A percentile compares a stretch with the other conserved stretches of the same genome.
Evolutionary conservation across 73 alveolate genomes (phyloP).

Genomic region (Chromera velia): DNA sequence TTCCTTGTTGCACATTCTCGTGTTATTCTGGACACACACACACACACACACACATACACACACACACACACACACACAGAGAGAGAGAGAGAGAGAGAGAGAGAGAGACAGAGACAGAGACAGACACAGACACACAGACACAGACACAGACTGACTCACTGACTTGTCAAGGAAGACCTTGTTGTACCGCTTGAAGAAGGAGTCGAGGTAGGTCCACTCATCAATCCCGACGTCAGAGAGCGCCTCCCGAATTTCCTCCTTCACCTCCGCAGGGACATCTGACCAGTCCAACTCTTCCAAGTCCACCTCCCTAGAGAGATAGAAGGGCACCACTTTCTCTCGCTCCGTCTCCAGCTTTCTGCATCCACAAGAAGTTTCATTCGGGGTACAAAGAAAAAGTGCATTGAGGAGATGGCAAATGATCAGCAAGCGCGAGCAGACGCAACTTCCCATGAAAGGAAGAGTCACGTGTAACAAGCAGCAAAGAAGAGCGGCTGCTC

Average conservation of each 20-base stretch:
- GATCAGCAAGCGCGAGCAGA: no score
- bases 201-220: slow-evolving; percentile 73
- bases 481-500: no score
- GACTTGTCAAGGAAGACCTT: slow-evolving; percentile 72
- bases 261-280: slow-evolving; percentile 55
- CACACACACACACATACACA: not conserved
- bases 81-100: not conserved
- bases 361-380: no score
- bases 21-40: no score
- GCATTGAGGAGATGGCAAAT: no score
- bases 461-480: no score
- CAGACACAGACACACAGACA: not conserved
- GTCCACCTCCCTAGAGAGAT: slow-evolving; percentile 61
- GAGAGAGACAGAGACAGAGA: not conserved
- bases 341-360: slow-evolving; percentile 73
- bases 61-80: not conserved
- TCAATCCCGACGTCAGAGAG: slow-evolving; percentile 64
- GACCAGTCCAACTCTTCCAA: slow-evolving; percentile 55
- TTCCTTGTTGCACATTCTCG: no score
- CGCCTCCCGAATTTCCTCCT: slow-evolving; percentile 45
- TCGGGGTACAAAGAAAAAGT: no score
- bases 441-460: no score
- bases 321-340: slow-evolving; percentile 75
- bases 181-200: slow-evolving; percentile 86
- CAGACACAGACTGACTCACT: not conserved